Evolutionary conservation across 2,329 filamentous ascomycete species (phyloP).

Genomic region (Dryadomyces sulphureus): DNA sequence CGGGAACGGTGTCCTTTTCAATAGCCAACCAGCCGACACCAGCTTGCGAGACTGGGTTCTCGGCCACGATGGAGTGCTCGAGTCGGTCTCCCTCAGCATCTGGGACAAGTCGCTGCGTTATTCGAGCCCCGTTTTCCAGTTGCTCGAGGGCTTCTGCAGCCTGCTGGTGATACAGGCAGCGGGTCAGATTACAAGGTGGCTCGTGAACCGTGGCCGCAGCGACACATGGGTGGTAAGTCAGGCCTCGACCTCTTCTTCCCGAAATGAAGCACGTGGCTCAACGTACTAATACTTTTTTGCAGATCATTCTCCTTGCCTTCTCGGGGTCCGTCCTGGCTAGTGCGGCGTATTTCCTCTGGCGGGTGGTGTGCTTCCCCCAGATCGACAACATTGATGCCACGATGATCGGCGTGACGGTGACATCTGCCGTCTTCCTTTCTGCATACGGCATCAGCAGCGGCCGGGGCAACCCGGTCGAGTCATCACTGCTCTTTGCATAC

Average conservation of each 20-base stretch:
- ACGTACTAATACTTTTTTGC: slow-evolving; percentile 1
- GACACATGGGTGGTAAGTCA: slow-evolving; percentile 81
- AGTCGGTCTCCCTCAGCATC: slow-evolving; percentile 63
- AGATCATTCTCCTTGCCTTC: slow-evolving; percentile 78
- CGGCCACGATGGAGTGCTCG: slow-evolving; percentile 68
- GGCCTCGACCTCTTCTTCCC: background rate
- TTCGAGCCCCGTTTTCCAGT: slow-evolving; percentile 86
- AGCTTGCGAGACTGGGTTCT: slow-evolving; percentile 74
- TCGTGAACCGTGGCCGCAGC: slow-evolving; percentile 83
- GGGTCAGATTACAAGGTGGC: slow-evolving; percentile 85
- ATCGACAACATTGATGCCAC: slow-evolving; percentile 86
- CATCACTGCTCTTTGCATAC: slow-evolving; percentile 89
- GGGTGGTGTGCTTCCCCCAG: slow-evolving; percentile 83
- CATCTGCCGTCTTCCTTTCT: slow-evolving; percentile 81
- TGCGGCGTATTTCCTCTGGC: slow-evolving; percentile 91
- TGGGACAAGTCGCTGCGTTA: slow-evolving; percentile 86
- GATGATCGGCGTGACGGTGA: slow-evolving; percentile 83
- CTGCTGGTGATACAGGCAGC: slow-evolving; percentile 88
- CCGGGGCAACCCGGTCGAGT: slow-evolving; percentile 88
- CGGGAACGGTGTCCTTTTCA: background rate
- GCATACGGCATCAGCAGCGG: slow-evolving; percentile 90
- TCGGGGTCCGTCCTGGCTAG: slow-evolving; percentile 87
- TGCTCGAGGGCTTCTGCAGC: slow-evolving; percentile 93
- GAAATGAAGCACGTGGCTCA: background rate
- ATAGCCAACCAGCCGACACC: slow-evolving; percentile 28